Base-by-base conservation (phyloP, 2,329 filamentous ascomycete genomes). In the Colletotrichum neosansevieriae region DNA sequence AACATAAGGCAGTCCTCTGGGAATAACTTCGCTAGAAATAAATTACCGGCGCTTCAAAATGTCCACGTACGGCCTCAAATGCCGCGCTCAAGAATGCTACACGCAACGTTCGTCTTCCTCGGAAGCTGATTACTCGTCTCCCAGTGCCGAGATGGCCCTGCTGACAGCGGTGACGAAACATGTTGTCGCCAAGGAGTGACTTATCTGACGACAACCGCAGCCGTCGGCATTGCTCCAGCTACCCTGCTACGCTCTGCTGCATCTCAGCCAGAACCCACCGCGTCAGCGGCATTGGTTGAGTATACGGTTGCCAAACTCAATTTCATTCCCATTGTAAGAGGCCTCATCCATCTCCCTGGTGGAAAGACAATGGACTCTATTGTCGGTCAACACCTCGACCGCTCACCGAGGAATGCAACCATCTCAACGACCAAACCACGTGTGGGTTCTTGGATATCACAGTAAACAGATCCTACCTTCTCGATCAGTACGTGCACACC, bases 181-280 rank as follows among this genome's bases (percentile, higher is more conserved):
- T 32, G 58, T 56, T 44, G 63, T 49, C 42, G 58, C 58, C 63
- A 67, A 67, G 63, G 51, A 58, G 36, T 50, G 64, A 58, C 64
- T 53, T 67, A 51, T 67, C 58, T 67, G 50, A 67, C 58, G 44
- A 36, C 40, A 67, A 53, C 65, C 60, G 65, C 60, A 68, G 53
- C 38, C 63, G 54, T 65, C 65, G 65, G 65, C 65, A 68, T 51
- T 59, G 50, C 54, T 49, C 13, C 10, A 68, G 10, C 6, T 19
- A 40, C 29, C 34, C 47, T 61, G 47, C 47, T 32, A 21, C 47
- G 21, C 15, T 24, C 24, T 53, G 59, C 51, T 64, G 64, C 60
- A 58, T 54, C 65, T 53, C 60, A 58, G 51, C 65, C 59, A 47
- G 47, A 68, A 19, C 54, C 17, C 36, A 61, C 38, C 45, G 51